Evolutionary conservation across 352 stramenopile species (phyloP).

Genomic region (Achlya hypogyna): DNA sequence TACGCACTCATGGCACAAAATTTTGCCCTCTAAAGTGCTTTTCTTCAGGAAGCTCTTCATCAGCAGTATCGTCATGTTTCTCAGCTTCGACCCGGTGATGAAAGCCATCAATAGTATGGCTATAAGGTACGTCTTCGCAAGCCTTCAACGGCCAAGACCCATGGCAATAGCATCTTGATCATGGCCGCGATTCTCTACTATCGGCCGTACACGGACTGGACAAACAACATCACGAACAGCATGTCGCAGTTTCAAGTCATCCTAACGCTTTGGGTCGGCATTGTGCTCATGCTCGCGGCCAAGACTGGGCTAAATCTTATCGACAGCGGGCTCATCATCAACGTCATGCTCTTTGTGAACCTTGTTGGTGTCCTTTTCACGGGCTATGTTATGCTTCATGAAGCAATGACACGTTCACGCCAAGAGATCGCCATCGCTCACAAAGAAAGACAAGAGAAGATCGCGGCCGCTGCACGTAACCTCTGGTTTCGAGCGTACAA

Average conservation of each 20-base stretch:
- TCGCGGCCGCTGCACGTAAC: conserved; percentile 30
- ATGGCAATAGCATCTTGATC: conserved; percentile 27
- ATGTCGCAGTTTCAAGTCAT: conserved; percentile 71
- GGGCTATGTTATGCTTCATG: conserved; percentile 44
- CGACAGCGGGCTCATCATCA: conserved; percentile 47
- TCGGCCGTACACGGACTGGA: conserved; percentile 60
- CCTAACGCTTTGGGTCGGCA: conserved; percentile 69
- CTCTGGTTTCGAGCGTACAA: conserved; percentile 48
- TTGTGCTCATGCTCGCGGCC: conserved; percentile 63
- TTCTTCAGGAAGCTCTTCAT: conserved; percentile 60
- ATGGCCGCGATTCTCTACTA: conserved; percentile 77
- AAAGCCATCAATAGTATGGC: conserved; percentile 52
- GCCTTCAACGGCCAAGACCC: background rate
- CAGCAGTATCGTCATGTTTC: conserved; percentile 62
- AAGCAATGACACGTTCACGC: conserved; percentile 40
- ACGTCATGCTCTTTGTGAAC: conserved; percentile 55
- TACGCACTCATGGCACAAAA: background rate
- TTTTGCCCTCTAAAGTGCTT: background rate
- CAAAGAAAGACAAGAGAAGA: conserved; percentile 30
- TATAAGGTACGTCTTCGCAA: conserved; percentile 38
- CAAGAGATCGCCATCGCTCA: conserved; percentile 34
- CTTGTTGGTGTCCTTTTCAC: conserved; percentile 53
- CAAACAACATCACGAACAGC: conserved; percentile 61
- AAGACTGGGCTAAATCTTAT: conserved; percentile 53
- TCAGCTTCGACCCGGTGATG: conserved; percentile 56